A percentile compares a stretch with the other conserved stretches of the same genome.
These are phyloP conservation scores for Aspergillus arachidicola DNA, from an alignment of 2,329 filamentous ascomycete species.

Conservation along the genomic window DNA sequence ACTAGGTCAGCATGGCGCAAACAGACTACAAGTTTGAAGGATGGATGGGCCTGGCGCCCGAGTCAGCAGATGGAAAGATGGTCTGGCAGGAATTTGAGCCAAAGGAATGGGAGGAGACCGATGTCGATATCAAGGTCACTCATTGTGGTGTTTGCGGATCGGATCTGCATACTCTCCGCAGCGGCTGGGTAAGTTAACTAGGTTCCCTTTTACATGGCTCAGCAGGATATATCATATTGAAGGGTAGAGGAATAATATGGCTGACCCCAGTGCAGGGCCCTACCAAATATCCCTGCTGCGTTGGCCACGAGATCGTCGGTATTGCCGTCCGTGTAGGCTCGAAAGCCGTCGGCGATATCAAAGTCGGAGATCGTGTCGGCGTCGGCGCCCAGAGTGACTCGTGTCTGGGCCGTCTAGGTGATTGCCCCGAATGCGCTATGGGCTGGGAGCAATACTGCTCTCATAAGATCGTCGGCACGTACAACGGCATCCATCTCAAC, in stretches of 20 bases:
- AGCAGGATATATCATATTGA: no score
- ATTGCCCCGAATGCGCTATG: slow-evolving; percentile 57
- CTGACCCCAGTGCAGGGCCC: slow-evolving; percentile 24
- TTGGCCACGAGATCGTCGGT: slow-evolving; percentile 69
- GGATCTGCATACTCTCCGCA: slow-evolving; percentile 60
- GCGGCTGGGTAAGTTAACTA: slow-evolving; percentile 43
- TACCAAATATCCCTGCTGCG: slow-evolving; percentile 50
- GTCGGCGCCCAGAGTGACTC: slow-evolving; percentile 64
- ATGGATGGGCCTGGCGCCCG: slow-evolving; percentile 57
- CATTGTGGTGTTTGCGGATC: slow-evolving; percentile 68
- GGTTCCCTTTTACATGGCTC: neutral
- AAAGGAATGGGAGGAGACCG: slow-evolving; percentile 67
- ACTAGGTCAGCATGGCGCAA: slow-evolving; percentile 11
- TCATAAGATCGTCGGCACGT: slow-evolving; percentile 33
- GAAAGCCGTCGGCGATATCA: slow-evolving; percentile 33
- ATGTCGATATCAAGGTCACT: slow-evolving; percentile 65
- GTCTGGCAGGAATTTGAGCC: slow-evolving; percentile 61
- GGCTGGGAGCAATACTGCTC: slow-evolving; percentile 44
- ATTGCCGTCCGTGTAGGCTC: slow-evolving; percentile 60
- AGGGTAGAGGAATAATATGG: no score
- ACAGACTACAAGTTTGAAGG: slow-evolving; percentile 58
- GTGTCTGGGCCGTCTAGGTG: slow-evolving; percentile 48
- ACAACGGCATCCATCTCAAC: slow-evolving; percentile 42
- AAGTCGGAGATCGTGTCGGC: slow-evolving; percentile 46
- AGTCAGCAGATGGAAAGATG: slow-evolving; percentile 57